Evolutionary conservation across 208 protist genomes (phyloP), one percentile per base, ranked within the genome.

Genomic region (Trypanosoma melophagium): DNA sequence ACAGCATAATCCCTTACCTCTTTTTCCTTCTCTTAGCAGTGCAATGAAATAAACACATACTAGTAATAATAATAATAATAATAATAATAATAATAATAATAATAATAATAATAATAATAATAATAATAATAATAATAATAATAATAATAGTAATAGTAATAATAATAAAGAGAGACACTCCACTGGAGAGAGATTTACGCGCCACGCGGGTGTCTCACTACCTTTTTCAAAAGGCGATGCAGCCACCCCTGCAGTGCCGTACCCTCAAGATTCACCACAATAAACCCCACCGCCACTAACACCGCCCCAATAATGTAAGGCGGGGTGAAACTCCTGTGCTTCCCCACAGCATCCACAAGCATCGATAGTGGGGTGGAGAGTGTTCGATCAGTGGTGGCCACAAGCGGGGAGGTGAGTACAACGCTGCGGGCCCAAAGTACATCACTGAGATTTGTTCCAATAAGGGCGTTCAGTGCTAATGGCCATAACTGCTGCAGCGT

Each of bases 371-470:
- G 94, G 13, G 88, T 96, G 60, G 92, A 95, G 56, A 97, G 77
- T 13, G 89, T 91, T 22, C 97, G 76, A 10, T 90, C 90, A 0
- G 97, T 31, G 12, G 94, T 97, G n/a, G 90, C 90, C 31, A 96
- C 86, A 40, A 96, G 74, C 0, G 94, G 90, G 13, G 94, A 97
- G 8, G 92, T 96, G 22, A 96, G 68, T 22, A 97, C 70, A 0
- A 97, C 94, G 49, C 87, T 93, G 9, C 82, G 83, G 1, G 92
- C 90, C 94, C 92, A 97, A 55, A 97, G 74, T 28, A 96, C 83
- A 64, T 97, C 94, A 68, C 87, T 95, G 21, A 97, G 80, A 64
- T 96, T 95, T 4, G 92, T 97, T 10, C 92, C 90, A 47, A 97
- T 86, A 3, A 95, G 66, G 10, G 92, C 69, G 64, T 97, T 97